Evolutionary conservation across 208 protist genomes (phyloP), one percentile per base, ranked within the genome.

Genomic region (Acanthamoeba triangularis): DNA sequence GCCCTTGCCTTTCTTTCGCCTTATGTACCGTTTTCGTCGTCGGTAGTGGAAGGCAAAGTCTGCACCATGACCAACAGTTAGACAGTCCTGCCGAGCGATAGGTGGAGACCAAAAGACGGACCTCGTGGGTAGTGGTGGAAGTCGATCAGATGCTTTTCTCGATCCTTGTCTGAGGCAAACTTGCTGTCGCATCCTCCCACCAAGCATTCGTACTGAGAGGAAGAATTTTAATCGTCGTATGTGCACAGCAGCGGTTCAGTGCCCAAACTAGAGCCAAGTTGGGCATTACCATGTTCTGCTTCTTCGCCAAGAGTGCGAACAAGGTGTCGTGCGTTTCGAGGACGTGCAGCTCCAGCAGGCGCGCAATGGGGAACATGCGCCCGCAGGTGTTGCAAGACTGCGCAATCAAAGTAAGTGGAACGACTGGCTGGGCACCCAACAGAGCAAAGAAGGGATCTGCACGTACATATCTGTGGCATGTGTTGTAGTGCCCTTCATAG

Each of bases 401-500:
- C 44, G 13, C 44, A 47, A 47, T 8, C n/a, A n/a, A 2, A 47
- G n/a, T n/a, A n/a, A n/a, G n/a, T n/a, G n/a, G n/a, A n/a, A n/a
- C n/a, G n/a, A n/a, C n/a, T n/a, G n/a, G n/a, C n/a, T n/a, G n/a
- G n/a, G n/a, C n/a, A n/a, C n/a, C n/a, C n/a, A n/a, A n/a, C 0
- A 47, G 44, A 47, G 44, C 13, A 47, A 47, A 8, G 44, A 20
- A 20, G 18, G 13, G 16, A 14, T 56, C 10, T n/a, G n/a, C 20
- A 30, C 30, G 74, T 47, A 84, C 76, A 85, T 85, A 85, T 91
- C 35, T 91, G 85, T 91, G 85, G n/a, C 28, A 28, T 28, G 35
- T 91, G 56, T 91, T 91, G 56, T 91, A 91, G 85, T 91, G 85
- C 13, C n/a, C 61, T 41, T 91, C 85, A 23, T 54, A 72, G 25